A percentile compares a stretch with the other conserved stretches of the same genome.
Conservation (phyloP, 192 early-diverging fungal genomes). For the Bifiguratus adelaidae region DNA sequence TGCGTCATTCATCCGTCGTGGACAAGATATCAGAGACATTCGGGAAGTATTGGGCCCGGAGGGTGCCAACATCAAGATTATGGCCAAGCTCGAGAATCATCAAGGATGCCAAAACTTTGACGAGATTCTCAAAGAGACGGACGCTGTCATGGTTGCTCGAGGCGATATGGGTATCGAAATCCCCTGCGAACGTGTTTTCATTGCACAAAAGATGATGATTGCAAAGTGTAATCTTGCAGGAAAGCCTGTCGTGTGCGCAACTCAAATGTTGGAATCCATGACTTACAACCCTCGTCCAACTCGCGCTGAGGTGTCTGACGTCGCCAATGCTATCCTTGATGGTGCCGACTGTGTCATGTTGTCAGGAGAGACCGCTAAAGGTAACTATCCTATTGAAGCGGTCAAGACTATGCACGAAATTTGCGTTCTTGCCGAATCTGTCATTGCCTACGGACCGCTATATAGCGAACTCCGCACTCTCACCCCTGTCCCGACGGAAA, state of each 20-base stretch:
- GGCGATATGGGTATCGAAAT: constrained; percentile 98
- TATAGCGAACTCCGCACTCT: constrained; percentile 82
- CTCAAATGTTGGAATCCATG: constrained; percentile 98
- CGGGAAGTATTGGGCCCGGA: constrained; percentile 70
- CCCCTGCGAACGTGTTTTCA: constrained; percentile 83
- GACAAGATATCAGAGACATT: constrained; percentile 84
- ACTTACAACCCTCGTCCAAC: constrained; percentile 94
- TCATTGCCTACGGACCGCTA: constrained; percentile 88
- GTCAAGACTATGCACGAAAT: constrained; percentile 94
- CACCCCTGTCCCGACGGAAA: constrained; percentile 61
- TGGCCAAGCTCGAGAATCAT: constrained; percentile 96
- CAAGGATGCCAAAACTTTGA: constrained; percentile 99
- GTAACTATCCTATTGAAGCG: constrained; percentile 74
- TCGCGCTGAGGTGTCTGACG: constrained; percentile 96
- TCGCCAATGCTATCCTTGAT: constrained; percentile 96
- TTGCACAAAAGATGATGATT: constrained; percentile 98
- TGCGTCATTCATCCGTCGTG: constrained; percentile 94
- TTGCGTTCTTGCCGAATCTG: constrained; percentile 84
- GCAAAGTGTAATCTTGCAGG: constrained; percentile 95
- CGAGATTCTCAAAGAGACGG: constrained; percentile 85
- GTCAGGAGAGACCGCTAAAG: constrained; percentile 97
- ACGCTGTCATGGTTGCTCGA: constrained; percentile 98
- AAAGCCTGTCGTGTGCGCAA: constrained; percentile 94
- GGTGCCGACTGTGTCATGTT: constrained; percentile 99
- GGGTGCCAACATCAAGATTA: constrained; percentile 86